Evolutionary conservation across 2,329 filamentous ascomycete genomes (phyloP), one percentile per base, ranked within the genome.

Genomic region (Orbilia ellipsospora): DNA sequence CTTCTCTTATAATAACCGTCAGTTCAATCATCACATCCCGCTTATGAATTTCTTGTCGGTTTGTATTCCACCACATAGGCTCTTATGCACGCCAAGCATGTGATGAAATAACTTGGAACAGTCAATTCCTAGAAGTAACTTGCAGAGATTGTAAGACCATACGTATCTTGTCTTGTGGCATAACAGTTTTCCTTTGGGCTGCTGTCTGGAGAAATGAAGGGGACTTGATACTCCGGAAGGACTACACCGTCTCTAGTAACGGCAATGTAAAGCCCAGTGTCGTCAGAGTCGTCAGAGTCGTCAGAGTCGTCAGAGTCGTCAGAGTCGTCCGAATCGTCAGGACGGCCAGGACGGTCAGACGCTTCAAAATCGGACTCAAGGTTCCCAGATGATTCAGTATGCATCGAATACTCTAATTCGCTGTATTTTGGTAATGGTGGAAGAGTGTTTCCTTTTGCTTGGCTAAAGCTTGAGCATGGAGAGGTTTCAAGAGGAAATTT

Each of bases 401-500:
- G 23, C 52, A 20, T 16, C 16, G 52, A 55, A 36, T 16, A 26
- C 13, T 55, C 52, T 28, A 36, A 55, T 55, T 55, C 16, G 2
- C 26, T 55, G 26, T 26, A 26, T 16, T 36, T 36, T 55, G 52
- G 52, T 23, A 20, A 36, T 23, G 23, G 20, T 55, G 13, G 52
- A 55, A 20, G 4, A 55, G 10, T 28, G 28, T 55, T 55, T 55
- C 20, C 52, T 55, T 55, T 12, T n/a, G 40, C 40, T 44, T 44
- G 40, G n/a, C 40, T 44, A 12, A n/a, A 44, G 40, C 40, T 44
- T 44, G 52, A 55, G 52, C 12, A 15, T 55, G 16, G 52, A 26
- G 23, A 23, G 28, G 52, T 55, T 36, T 55, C 52, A 55, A 55
- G 52, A 55, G 48, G 48, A 51, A 26, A 28, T 55, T 55, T 55